These are phyloP conservation scores for Mycocentrospora acerina DNA, from an alignment of 2,329 filamentous ascomycete genomes.

Conservation along the genomic window DNA sequence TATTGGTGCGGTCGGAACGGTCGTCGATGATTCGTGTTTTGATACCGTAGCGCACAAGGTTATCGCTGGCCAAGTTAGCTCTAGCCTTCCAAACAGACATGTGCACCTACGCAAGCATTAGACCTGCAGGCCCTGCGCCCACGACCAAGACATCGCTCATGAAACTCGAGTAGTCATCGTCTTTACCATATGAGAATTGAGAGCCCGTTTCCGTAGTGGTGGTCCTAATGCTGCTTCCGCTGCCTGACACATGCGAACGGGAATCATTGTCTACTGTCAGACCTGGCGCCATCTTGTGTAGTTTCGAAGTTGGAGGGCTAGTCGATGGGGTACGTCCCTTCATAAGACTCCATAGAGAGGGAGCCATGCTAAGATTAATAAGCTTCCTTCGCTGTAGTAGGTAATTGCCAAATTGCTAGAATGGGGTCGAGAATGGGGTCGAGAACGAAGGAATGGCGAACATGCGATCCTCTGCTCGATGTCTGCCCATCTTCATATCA, in stretches of 20 bases:
- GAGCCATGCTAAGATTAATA: constrained; percentile 34
- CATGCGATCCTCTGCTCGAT: constrained; percentile 19
- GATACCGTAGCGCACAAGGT: constrained; percentile 66
- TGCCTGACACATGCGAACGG: constrained; percentile 13
- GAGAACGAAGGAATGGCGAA: constrained; percentile 16
- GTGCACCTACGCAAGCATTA: constrained; percentile 46
- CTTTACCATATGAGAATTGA: constrained; percentile 16
- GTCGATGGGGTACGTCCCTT: constrained; percentile 35
- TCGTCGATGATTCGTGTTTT: constrained; percentile 68
- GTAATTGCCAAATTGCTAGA: constrained; percentile 24
- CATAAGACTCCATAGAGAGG: constrained; percentile 37
- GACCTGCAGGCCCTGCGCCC: constrained; percentile 46
- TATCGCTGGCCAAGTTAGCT: constrained; percentile 43
- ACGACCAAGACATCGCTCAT: constrained; percentile 45
- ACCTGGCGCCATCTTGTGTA: constrained; percentile 39
- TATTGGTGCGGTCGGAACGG: constrained; percentile 65
- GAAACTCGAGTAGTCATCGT: constrained; percentile 33
- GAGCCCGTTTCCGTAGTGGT: constrained; percentile 25
- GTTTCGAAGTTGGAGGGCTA: constrained; percentile 25
- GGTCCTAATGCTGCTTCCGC: constrained; percentile 2
- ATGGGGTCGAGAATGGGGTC: too few species aligned
- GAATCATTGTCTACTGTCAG: constrained; percentile 25
- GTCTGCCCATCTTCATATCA: constrained; percentile 30
- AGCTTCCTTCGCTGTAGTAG: constrained; percentile 3
- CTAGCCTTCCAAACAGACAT: neutral